phyloP scores from a whole-genome alignment of 2,329 filamentous ascomycete genomes.

The Pestalotiopsis sp. region DNA sequence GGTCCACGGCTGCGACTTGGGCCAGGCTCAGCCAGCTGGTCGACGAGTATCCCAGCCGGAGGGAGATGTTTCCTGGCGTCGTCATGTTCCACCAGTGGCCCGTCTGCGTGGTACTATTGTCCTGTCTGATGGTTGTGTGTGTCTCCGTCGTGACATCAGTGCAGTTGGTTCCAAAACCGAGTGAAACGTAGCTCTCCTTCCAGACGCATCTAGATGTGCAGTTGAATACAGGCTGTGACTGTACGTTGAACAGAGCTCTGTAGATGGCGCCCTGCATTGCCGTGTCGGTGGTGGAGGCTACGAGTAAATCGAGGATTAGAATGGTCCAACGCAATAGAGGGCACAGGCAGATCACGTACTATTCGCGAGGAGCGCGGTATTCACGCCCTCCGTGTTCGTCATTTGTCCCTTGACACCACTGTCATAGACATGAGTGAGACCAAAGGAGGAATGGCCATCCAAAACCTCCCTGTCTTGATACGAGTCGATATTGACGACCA shows the following conservation, averaged over 20 bases:
- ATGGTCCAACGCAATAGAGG: neutral
- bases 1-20: neutral
- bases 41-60: neutral
- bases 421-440: neutral
- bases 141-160: neutral
- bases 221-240: neutral
- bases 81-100: neutral
- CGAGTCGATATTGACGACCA: neutral
- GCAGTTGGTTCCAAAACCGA: neutral
- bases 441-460: neutral
- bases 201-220: neutral
- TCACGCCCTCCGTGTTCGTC: neutral
- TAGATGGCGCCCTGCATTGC: neutral
- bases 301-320: neutral
- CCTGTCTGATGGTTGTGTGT: neutral
- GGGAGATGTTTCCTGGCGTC: neutral
- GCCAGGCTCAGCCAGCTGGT: neutral
- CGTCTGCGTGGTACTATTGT: neutral
- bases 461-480: neutral
- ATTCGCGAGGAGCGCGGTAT: neutral
- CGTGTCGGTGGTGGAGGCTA: neutral
- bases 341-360: neutral
- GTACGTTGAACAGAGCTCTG: neutral
- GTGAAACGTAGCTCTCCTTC: neutral
- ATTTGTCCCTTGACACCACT: neutral